A percentile compares a stretch with the other conserved stretches of the same genome.
phyloP scores from a whole-genome alignment of 495 filamentous ascomycete genomes.

The Hyaloscypha variabilis region DNA sequence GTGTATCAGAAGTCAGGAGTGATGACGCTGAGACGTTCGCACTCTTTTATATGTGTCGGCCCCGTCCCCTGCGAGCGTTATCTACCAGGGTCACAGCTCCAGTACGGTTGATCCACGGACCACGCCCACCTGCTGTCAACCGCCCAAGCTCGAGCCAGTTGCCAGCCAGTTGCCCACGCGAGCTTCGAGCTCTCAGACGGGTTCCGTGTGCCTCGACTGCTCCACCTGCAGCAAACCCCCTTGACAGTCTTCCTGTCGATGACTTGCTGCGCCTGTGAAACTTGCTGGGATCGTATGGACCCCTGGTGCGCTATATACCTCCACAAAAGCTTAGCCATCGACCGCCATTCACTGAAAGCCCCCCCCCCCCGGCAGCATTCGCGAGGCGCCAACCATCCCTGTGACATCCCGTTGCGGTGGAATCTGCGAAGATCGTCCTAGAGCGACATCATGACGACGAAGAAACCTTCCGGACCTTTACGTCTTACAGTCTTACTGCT shows the following conservation, averaged over 20 bases:
- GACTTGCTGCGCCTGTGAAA: conserved; percentile 7
- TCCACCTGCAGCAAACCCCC: background rate
- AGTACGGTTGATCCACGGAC: no score
- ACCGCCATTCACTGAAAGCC: background rate
- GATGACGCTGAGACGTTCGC: conserved; percentile 19
- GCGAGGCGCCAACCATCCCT: background rate
- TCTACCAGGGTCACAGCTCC: conserved; percentile 1
- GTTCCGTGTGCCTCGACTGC: background rate
- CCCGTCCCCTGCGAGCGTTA: background rate
- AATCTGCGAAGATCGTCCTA: conserved; percentile 2
- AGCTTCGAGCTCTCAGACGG: background rate
- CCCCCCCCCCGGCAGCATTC: background rate
- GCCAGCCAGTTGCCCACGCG: background rate
- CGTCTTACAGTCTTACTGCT: conserved; percentile 11
- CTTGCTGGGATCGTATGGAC: conserved; percentile 1
- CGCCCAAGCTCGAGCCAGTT: background rate
- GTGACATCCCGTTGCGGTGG: conserved; percentile 6
- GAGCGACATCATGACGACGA: conserved; percentile 9
- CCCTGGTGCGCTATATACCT: conserved; percentile 14
- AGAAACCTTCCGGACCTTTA: background rate
- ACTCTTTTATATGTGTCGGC: conserved; percentile 10
- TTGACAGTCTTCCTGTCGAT: background rate
- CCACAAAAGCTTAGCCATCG: conserved; percentile 27
- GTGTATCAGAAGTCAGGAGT: conserved; percentile 20
- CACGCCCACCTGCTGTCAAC: background rate